Percentiles rank a stretch among this genome's conserved stretches.
phyloP scores from a whole-genome alignment of 306 rosid species.

The Pyrus pyrifolia region DNA sequence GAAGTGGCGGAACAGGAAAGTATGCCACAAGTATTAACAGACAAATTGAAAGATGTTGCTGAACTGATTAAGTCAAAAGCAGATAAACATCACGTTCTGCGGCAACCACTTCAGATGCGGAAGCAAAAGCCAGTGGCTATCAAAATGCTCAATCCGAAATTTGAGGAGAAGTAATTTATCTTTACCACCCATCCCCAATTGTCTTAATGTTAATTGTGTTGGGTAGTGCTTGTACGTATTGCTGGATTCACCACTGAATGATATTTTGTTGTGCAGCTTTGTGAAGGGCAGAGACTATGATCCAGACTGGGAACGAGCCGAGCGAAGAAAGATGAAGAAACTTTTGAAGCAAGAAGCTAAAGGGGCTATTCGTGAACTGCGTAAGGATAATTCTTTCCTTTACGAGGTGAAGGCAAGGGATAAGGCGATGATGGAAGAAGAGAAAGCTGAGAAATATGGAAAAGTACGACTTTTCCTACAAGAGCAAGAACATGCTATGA shows the following conservation, averaged over 20 bases:
- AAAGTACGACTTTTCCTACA: conserved; percentile 73
- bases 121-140: conserved; percentile 83
- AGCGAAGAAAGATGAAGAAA: conserved; percentile 59
- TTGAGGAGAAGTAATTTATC: conserved; percentile 64
- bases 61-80: conserved; percentile 46
- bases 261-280: conserved; percentile 48
- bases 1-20: conserved; percentile 49
- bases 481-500: conserved; percentile 80
- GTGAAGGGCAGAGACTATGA: conserved; percentile 88
- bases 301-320: conserved; percentile 65
- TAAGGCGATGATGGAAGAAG: conserved; percentile 48
- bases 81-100: conserved; percentile 36
- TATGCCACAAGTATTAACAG: conserved; percentile 39
- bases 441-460: conserved; percentile 59
- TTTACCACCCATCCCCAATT: background rate
- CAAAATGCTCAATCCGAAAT: conserved; percentile 69
- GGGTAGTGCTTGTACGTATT: background rate
- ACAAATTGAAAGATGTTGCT: conserved; percentile 47
- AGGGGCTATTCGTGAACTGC: conserved; percentile 79
- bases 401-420: conserved; percentile 64
- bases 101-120: conserved; percentile 81
- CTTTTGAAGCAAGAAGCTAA: conserved; percentile 58
- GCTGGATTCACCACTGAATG: conserved; percentile 13
- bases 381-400: conserved; percentile 74
- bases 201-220: background rate